Conservation (phyloP, 352 stramenopile genomes). For the Pythium sp. region DNA sequence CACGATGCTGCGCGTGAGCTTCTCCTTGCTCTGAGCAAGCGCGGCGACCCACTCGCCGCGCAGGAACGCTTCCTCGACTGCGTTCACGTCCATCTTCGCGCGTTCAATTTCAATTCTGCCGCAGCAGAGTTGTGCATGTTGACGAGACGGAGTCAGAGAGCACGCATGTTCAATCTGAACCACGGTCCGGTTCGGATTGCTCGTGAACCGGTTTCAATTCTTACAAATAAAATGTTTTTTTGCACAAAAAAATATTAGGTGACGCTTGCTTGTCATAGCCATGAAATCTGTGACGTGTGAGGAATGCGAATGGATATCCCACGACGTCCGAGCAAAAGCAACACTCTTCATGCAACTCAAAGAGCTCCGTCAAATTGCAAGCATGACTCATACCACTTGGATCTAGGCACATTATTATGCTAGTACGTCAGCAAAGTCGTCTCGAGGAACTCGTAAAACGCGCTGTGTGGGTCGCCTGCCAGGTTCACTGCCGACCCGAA, state of each 20-base stretch:
- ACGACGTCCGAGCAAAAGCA: too few species aligned
- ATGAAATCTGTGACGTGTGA: too few species aligned
- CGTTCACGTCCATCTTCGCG: constrained; percentile 27
- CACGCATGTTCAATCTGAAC: constrained; percentile 3
- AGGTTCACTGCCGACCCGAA: constrained; percentile 32
- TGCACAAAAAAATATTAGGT: neutral
- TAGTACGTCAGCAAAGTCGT: neutral
- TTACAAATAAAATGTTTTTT: neutral
- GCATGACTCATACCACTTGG: neutral
- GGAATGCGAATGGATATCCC: too few species aligned
- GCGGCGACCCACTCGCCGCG: constrained; percentile 54
- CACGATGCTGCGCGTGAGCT: constrained; percentile 30
- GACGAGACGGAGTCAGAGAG: constrained; percentile 4
- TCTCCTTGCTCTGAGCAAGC: constrained; percentile 44
- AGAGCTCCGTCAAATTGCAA: neutral
- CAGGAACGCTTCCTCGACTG: constrained; percentile 56
- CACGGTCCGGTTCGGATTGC: constrained; percentile 6
- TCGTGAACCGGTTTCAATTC: neutral
- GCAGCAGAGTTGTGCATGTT: constrained; percentile 3
- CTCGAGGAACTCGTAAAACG: constrained; percentile 42
- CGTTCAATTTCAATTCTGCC: neutral
- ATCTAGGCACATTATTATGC: neutral
- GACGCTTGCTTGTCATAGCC: too few species aligned
- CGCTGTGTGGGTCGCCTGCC: constrained; percentile 27
- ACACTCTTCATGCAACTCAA: too few species aligned